Evolutionary conservation across 2,329 filamentous ascomycete species (phyloP).

Genomic region (Calcarisporium arbuscula): DNA sequence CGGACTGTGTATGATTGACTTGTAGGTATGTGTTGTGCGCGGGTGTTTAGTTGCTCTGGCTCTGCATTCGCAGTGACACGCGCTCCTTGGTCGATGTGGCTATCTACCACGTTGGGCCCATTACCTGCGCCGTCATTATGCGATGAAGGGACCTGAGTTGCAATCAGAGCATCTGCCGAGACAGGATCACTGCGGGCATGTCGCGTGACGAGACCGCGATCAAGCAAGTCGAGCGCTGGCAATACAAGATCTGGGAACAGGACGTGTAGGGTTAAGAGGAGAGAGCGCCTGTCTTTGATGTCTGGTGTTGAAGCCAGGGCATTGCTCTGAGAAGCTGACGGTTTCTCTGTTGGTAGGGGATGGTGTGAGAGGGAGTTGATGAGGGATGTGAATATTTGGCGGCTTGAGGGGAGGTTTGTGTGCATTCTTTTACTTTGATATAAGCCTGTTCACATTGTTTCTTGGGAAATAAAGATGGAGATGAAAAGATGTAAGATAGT

Average conservation of each 20-base stretch:
- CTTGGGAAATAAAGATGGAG: too few species aligned
- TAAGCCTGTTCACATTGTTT: not conserved
- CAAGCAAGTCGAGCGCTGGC: conserved; percentile 80
- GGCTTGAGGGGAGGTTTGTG: conserved; percentile 25
- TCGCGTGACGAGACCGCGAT: conserved; percentile 64
- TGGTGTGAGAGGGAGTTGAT: conserved; percentile 24
- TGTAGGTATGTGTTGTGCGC: not conserved
- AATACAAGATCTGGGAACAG: conserved; percentile 77
- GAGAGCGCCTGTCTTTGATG: conserved; percentile 33
- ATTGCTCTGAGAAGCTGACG: not conserved
- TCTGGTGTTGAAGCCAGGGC: not conserved
- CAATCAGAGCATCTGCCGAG: too few species aligned
- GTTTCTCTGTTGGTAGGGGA: not conserved
- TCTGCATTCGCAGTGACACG: conserved; percentile 2
- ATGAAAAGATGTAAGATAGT: too few species aligned
- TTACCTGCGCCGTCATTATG: too few species aligned
- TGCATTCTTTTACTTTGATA: conserved; percentile 9
- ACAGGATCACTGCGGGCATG: not conserved
- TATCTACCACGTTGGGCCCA: too few species aligned
- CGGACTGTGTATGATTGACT: conserved; percentile 54
- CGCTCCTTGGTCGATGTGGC: too few species aligned
- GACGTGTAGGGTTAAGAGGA: conserved; percentile 76
- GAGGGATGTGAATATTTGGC: conserved; percentile 42
- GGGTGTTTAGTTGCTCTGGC: conserved; percentile 15
- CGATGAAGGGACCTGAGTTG: too few species aligned